Conservation (phyloP, 2,329 filamentous ascomycete species). For the Myriosclerotinia scirpicola region DNA sequence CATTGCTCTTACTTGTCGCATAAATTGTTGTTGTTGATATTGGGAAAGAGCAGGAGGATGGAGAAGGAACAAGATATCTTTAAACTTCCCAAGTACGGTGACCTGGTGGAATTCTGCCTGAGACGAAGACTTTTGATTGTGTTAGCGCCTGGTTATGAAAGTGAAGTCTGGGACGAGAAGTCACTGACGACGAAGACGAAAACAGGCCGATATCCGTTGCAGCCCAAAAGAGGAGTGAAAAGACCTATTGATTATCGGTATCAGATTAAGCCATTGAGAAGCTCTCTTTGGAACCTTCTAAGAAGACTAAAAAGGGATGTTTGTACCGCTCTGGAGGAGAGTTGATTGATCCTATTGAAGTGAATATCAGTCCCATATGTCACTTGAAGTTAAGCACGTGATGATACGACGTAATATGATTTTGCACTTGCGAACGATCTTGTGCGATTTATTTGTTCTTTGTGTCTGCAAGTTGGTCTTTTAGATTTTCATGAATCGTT, state of each 20-base stretch:
- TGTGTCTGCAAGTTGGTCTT: no score
- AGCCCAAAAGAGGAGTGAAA: no score
- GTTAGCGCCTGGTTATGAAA: neutral
- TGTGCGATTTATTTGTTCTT: no score
- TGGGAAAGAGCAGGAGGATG: neutral
- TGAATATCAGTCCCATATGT: neutral
- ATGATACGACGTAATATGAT: neutral
- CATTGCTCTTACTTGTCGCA: neutral
- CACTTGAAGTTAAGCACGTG: neutral
- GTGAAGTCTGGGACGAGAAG: slow-evolving; percentile 4
- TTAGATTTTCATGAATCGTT: no score
- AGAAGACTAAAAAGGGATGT: neutral
- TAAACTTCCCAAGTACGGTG: no score
- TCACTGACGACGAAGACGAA: neutral
- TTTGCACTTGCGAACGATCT: neutral
- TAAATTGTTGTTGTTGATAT: neutral
- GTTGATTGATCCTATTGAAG: neutral
- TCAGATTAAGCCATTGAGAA: neutral
- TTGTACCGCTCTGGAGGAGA: no score
- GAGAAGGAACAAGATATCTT: neutral
- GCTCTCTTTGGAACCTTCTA: neutral
- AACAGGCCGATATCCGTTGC: no score
- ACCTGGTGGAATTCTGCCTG: no score
- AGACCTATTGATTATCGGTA: neutral
- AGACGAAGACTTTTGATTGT: neutral